A percentile compares a stretch with the other conserved stretches of the same genome.
Conservation (phyloP, 768 basidiomycete species). For the Lactarius trivialis region DNA sequence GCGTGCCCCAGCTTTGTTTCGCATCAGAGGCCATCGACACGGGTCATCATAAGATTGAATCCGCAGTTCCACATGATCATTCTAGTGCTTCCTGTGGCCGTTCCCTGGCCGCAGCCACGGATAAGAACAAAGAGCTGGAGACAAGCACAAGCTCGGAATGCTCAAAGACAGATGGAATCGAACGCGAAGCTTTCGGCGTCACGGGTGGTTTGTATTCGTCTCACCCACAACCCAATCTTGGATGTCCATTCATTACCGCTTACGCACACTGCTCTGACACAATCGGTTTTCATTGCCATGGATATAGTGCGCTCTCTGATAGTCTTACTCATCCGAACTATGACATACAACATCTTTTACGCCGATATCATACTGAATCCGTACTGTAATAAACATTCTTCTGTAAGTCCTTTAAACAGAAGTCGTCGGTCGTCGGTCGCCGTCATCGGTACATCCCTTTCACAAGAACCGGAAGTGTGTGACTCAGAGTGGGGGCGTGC, state of each 20-base stretch:
- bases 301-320: background rate
- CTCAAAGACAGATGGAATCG: background rate
- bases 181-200: background rate
- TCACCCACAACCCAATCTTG: background rate
- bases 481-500: slow-evolving; percentile 10
- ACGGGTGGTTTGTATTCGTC: background rate
- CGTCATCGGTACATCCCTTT: background rate
- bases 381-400: background rate
- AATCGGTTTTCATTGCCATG: background rate
- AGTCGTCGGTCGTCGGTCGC: background rate
- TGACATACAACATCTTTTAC: background rate
- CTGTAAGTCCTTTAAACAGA: background rate
- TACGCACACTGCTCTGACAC: background rate
- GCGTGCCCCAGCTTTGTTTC: background rate
- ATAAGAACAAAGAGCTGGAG: background rate
- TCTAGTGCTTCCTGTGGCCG: background rate
- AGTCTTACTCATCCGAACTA: background rate
- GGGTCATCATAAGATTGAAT: background rate
- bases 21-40: background rate
- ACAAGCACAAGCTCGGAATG: background rate
- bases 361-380: background rate
- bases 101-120: background rate
- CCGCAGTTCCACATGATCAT: background rate
- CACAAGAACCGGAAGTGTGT: background rate
- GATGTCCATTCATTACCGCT: background rate